These are phyloP conservation scores for Cordyceps pruinosa DNA, from an alignment of 2,329 filamentous ascomycete species.

Conservation along the genomic window DNA sequence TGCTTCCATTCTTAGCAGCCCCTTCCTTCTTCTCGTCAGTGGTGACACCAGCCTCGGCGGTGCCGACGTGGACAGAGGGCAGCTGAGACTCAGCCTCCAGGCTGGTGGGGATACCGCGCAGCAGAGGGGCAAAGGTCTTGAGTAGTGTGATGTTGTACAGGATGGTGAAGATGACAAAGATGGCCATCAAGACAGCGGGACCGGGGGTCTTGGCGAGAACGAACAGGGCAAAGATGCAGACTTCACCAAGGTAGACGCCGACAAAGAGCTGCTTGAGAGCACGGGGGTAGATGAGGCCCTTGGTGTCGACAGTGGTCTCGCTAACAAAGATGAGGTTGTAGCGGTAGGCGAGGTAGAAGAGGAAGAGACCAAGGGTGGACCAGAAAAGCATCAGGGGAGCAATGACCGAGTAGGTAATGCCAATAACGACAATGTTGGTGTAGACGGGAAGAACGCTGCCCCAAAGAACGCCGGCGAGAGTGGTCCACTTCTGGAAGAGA, in stretches of 20 bases:
- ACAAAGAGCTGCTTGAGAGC: conserved; percentile 81
- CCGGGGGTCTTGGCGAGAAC: conserved; percentile 59
- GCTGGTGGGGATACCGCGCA: conserved; percentile 64
- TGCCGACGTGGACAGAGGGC: conserved; percentile 1
- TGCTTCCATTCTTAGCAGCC: conserved; percentile 11
- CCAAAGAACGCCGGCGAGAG: conserved; percentile 64
- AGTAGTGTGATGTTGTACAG: conserved; percentile 71
- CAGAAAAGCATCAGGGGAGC: conserved; percentile 78
- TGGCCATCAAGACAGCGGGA: conserved; percentile 66
- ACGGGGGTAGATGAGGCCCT: conserved; percentile 79
- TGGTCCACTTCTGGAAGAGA: conserved; percentile 68
- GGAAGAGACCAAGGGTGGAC: conserved; percentile 64
- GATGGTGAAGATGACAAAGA: conserved; percentile 68
- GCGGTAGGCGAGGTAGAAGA: conserved; percentile 79
- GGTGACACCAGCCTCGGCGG: conserved; percentile 22
- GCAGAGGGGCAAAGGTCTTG: conserved; percentile 61
- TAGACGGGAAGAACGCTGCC: conserved; percentile 70
- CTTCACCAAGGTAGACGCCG: conserved; percentile 72
- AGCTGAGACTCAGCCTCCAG: conserved; percentile 34
- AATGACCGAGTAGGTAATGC: conserved; percentile 74
- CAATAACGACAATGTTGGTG: conserved; percentile 67
- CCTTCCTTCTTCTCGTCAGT: conserved; percentile 15
- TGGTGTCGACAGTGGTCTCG: conserved; percentile 74
- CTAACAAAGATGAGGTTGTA: conserved; percentile 83
- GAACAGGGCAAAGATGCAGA: conserved; percentile 78